Evolutionary conservation across 176 grass and related monocot species (phyloP).

Genomic region (Poa pratensis): DNA sequence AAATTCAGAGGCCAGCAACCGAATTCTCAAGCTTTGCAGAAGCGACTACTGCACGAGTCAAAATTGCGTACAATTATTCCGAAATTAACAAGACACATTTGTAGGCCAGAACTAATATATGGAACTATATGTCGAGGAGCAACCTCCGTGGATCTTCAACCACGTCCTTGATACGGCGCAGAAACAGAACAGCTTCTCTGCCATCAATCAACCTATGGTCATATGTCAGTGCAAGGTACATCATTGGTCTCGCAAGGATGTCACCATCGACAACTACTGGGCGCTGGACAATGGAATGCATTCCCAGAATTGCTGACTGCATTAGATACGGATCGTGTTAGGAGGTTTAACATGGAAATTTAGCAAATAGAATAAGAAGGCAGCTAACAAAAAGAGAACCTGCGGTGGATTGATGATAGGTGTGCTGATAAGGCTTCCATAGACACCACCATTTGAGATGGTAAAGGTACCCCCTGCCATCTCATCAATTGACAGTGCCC

Average conservation of each 20-base stretch:
- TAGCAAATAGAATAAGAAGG: not conserved
- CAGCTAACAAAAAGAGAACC: conserved; percentile 38
- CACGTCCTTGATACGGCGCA: conserved; percentile 78
- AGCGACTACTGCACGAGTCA: conserved; percentile 25
- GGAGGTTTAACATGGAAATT: not conserved
- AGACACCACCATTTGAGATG: conserved; percentile 85
- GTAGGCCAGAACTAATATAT: not conserved
- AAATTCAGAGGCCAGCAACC: conserved; percentile 22
- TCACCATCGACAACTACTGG: conserved; percentile 57
- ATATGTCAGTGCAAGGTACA: conserved; percentile 80
- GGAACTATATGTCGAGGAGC: conserved; percentile 68
- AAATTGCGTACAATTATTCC: conserved; percentile 41
- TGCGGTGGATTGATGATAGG: conserved; percentile 89
- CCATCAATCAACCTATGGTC: conserved; percentile 80
- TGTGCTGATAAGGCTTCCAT: conserved; percentile 86
- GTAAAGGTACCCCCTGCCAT: conserved; percentile 92
- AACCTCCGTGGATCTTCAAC: conserved; percentile 73
- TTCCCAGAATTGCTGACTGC: conserved; percentile 76
- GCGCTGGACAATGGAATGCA: conserved; percentile 73
- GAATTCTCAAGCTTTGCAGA: conserved; percentile 12
- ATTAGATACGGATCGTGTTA: conserved; percentile 17
- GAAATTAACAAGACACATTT: not conserved
- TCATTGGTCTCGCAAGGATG: conserved; percentile 69
- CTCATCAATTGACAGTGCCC: conserved; percentile 82
- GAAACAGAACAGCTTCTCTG: conserved; percentile 72